phyloP scores from a whole-genome alignment of 2,329 filamentous ascomycete genomes.

The Chaetothyriales sp. region DNA sequence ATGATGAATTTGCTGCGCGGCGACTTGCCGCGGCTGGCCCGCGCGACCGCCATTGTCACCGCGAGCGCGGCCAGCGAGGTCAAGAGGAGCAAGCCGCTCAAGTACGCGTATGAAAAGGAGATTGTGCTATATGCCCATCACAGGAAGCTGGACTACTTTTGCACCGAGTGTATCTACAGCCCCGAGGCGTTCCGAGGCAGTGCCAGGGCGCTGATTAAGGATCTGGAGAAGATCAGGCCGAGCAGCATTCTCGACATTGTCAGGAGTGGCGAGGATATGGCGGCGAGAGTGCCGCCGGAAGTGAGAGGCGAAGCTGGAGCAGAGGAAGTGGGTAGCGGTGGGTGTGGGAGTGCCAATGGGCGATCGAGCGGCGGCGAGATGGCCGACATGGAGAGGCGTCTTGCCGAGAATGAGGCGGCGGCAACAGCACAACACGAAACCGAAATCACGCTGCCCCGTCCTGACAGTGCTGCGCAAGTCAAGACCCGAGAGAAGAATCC shows the following conservation, averaged over 20 bases:
- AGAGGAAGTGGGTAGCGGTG: constrained; percentile 30
- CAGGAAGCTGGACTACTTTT: constrained; percentile 95
- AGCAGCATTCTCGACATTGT: constrained; percentile 94
- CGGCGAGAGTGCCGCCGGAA: constrained; percentile 57
- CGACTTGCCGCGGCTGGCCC: constrained; percentile 70
- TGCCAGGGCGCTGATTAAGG: constrained; percentile 83
- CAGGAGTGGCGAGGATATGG: constrained; percentile 90
- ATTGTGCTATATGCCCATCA: constrained; percentile 96
- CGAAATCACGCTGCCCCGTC: constrained; percentile 39
- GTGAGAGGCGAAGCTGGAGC: constrained; percentile 25
- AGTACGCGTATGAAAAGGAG: constrained; percentile 98
- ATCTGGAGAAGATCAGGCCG: constrained; percentile 77
- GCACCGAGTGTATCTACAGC: constrained; percentile 95
- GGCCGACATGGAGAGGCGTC: constrained; percentile 61
- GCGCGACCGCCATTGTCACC: constrained; percentile 82
- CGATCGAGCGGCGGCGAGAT: constrained; percentile 58
- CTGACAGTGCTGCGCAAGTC: constrained; percentile 3
- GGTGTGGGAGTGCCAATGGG: constrained; percentile 59
- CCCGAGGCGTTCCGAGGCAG: constrained; percentile 92
- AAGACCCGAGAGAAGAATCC: constrained; percentile 15
- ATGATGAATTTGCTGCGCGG: constrained; percentile 92
- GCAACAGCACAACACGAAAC: constrained; percentile 41
- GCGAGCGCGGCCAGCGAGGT: constrained; percentile 66
- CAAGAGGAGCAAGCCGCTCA: constrained; percentile 88
- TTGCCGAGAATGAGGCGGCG: constrained; percentile 50